Evolutionary conservation across 305 asterid genomes (phyloP).

Genomic region (Plantago coronopus): DNA sequence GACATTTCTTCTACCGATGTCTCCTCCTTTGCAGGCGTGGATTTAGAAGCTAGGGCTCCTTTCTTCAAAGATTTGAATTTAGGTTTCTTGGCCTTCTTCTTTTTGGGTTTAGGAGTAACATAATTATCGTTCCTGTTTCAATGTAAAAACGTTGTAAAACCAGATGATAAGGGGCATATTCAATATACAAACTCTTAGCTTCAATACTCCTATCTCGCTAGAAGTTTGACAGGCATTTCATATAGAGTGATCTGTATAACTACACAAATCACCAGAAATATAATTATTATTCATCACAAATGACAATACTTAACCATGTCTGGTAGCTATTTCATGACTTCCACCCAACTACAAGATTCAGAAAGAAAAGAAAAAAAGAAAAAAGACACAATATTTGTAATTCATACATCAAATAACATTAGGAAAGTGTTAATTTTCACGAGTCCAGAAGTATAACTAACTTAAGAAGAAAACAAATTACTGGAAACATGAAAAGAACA

Average conservation of each 20-base stretch:
- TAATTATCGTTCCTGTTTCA: slow-evolving; percentile 51
- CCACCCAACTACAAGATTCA: too few relatives aligned
- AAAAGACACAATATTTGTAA: too few relatives aligned
- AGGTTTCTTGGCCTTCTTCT: slow-evolving; percentile 80
- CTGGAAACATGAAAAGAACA: slow-evolving; percentile 10
- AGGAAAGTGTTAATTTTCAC: not conserved
- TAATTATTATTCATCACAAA: too few relatives aligned
- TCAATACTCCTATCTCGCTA: not conserved
- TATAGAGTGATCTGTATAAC: not conserved
- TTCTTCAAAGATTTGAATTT: slow-evolving; percentile 94
- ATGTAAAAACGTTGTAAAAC: slow-evolving; percentile 17
- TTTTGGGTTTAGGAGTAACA: slow-evolving; percentile 54
- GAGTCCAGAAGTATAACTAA: too few relatives aligned
- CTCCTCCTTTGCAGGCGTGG: slow-evolving; percentile 49
- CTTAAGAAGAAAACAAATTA: slow-evolving; percentile 1
- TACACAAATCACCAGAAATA: too few relatives aligned
- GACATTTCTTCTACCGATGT: slow-evolving; percentile 59
- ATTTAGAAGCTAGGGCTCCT: slow-evolving; percentile 66
- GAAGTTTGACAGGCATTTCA: too few relatives aligned
- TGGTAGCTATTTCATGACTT: too few relatives aligned
- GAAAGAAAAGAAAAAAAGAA: too few relatives aligned
- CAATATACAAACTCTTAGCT: not conserved
- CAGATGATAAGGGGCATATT: not conserved
- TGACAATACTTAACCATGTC: too few relatives aligned
- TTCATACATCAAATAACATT: too few relatives aligned